Percentiles rank a stretch among this genome's conserved stretches.
Evolutionary conservation across 1,139 yeast genomes (phyloP).

Genomic region (Geotrichum histeridarum): DNA sequence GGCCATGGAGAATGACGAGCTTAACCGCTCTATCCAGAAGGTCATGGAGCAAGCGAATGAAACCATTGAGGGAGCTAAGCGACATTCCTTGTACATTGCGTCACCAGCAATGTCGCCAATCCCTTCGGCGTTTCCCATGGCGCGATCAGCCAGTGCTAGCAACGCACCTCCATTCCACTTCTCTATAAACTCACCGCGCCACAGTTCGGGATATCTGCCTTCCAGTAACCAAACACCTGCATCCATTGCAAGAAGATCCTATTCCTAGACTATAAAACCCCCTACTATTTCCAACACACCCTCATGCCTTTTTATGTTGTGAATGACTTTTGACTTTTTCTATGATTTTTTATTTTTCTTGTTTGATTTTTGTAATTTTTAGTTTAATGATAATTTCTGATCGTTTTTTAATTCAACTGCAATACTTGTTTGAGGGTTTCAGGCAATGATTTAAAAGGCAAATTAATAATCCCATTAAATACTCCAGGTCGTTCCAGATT

Average conservation of each 20-base stretch:
- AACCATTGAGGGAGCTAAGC: slow-evolving; percentile 33
- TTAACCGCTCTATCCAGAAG: slow-evolving; percentile 31
- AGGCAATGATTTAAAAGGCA: too few species aligned
- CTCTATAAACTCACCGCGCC: not conserved
- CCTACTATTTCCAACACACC: too few species aligned
- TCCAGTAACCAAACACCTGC: too few species aligned
- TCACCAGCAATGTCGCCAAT: slow-evolving; percentile 3
- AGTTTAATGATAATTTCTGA: not conserved
- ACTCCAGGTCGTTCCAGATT: too few species aligned
- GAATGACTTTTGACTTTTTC: not conserved
- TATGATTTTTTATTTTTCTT: not conserved
- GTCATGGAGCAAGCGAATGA: slow-evolving; percentile 38
- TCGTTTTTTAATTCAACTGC: too few species aligned
- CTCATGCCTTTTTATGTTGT: not conserved
- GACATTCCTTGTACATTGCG: slow-evolving; percentile 28
- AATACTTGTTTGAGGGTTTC: too few species aligned
- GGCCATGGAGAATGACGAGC: slow-evolving; percentile 38
- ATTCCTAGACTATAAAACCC: too few species aligned
- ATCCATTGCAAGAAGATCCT: too few species aligned
- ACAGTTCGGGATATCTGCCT: not conserved
- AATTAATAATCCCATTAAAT: too few species aligned
- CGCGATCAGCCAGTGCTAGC: not conserved
- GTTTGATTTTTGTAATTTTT: not conserved
- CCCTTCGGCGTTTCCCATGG: not conserved
- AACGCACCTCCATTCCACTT: not conserved